Conservation (phyloP, 345 rosid genomes). For the Odontarrhena argentea region DNA sequence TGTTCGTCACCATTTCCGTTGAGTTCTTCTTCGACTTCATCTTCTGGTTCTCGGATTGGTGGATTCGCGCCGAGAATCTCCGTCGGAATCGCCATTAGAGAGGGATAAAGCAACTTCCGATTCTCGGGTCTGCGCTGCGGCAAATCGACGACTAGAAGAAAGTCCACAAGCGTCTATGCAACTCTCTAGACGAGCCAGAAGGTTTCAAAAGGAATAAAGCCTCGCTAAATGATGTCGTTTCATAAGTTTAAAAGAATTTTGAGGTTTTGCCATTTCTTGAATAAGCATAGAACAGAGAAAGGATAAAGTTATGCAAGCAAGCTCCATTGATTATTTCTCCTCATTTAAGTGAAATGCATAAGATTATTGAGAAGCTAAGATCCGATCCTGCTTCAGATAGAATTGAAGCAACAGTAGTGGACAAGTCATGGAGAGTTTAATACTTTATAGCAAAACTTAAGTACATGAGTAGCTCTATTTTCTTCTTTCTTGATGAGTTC, state of each 20-base stretch:
- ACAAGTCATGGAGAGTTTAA: too few species aligned
- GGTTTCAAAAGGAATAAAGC: not conserved
- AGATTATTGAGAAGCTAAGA: too few species aligned
- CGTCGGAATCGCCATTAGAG: constrained; percentile 36
- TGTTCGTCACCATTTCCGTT: constrained; percentile 33
- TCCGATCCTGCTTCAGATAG: too few species aligned
- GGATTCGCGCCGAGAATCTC: constrained; percentile 25
- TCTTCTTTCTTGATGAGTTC: constrained; percentile 21
- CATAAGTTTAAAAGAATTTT: not conserved
- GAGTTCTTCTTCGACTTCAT: constrained; percentile 28
- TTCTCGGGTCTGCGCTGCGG: not conserved
- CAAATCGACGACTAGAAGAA: constrained; percentile 20
- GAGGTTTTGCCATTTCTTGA: too few species aligned
- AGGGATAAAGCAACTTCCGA: constrained; percentile 2
- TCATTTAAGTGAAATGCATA: too few species aligned
- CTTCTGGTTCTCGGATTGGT: constrained; percentile 22
- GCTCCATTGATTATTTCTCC: too few species aligned
- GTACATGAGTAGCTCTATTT: not conserved
- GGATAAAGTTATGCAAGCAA: too few species aligned
- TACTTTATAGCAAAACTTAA: not conserved
- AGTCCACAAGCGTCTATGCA: constrained; percentile 14
- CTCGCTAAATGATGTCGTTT: constrained; percentile 2
- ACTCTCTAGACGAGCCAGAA: not conserved
- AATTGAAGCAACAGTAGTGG: too few species aligned
- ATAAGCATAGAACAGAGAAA: not conserved